These are phyloP conservation scores for Uromyces viciae-fabae DNA, from an alignment of 1,284 basidiomycete species.

Conservation along the genomic window DNA sequence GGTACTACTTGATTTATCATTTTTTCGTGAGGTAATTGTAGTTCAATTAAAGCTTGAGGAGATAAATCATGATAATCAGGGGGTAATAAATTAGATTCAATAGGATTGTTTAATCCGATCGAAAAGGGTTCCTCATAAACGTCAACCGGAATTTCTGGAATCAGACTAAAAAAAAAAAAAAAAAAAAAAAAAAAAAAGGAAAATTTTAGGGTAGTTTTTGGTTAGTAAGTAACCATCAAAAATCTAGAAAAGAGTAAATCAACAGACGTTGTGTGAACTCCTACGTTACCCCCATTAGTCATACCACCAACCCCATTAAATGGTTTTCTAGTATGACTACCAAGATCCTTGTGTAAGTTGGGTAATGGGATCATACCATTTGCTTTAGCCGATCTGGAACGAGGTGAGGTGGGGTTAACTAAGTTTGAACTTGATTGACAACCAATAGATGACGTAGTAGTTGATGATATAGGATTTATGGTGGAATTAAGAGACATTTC, in stretches of 20 bases:
- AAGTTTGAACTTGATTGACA: not conserved
- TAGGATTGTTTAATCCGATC: no score
- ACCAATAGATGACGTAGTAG: not conserved
- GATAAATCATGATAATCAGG: not conserved
- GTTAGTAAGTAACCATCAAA: not conserved
- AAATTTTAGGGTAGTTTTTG: not conserved
- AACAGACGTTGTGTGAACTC: conserved; percentile 38
- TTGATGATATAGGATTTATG: not conserved
- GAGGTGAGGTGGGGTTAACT: conserved; percentile 21
- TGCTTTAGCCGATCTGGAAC: conserved; percentile 2
- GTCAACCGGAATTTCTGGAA: conserved; percentile 30
- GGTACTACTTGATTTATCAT: no score
- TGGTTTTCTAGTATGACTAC: conserved; percentile 29
- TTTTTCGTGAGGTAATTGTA: no score
- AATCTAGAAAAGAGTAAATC: no score
- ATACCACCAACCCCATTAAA: conserved; percentile 40
- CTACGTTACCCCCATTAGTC: conserved; percentile 29
- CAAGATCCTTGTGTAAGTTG: conserved; percentile 41
- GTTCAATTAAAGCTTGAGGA: conserved; percentile 29
- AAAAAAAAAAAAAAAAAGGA: not conserved
- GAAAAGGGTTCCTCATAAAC: conserved; percentile 21
- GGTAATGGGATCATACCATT: conserved; percentile 2
- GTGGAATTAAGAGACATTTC: conserved; percentile 33
- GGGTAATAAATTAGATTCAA: not conserved
- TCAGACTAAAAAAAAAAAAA: not conserved